phyloP scores from a whole-genome alignment of 169 alveolate genomes.

The Eimeria tenella region DNA sequence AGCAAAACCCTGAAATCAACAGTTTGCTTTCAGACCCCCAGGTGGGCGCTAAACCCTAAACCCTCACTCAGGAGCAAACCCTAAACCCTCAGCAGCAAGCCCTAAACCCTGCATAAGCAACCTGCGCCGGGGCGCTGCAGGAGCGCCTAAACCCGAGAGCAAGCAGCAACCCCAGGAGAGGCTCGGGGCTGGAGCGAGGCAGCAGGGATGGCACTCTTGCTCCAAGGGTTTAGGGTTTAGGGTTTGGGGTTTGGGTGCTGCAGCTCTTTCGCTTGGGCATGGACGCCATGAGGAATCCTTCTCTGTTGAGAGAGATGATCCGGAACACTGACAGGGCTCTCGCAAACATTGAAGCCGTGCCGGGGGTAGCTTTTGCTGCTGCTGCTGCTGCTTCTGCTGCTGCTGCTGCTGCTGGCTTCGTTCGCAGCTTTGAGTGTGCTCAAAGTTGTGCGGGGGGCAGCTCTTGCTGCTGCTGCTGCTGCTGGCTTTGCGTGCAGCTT shows the following conservation, averaged over 20 bases:
- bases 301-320: slow-evolving; percentile 85
- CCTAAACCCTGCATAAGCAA: neutral
- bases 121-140: too few relatives aligned
- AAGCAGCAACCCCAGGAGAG: neutral
- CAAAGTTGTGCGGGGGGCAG: neutral
- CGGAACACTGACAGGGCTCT: slow-evolving; percentile 85
- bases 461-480: slow-evolving; percentile 1
- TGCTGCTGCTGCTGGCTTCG: neutral
- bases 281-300: slow-evolving; percentile 83
- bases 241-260: slow-evolving; percentile 6
- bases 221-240: slow-evolving; percentile 22
- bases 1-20: slow-evolving; percentile 84
- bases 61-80: neutral
- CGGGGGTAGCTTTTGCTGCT: slow-evolving; percentile 76
- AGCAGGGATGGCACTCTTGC: neutral
- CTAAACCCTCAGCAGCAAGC: neutral
- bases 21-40: slow-evolving; percentile 84
- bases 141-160: neutral
- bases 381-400: slow-evolving; percentile 25
- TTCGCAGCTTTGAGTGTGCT: neutral
- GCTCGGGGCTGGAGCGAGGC: neutral
- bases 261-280: slow-evolving; percentile 82
- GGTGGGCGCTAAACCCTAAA: slow-evolving; percentile 34
- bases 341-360: slow-evolving; percentile 85
- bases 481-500: neutral